Evolutionary conservation across 179 eudicot genomes (phyloP).

Genomic region (Spinacia oleracea): DNA sequence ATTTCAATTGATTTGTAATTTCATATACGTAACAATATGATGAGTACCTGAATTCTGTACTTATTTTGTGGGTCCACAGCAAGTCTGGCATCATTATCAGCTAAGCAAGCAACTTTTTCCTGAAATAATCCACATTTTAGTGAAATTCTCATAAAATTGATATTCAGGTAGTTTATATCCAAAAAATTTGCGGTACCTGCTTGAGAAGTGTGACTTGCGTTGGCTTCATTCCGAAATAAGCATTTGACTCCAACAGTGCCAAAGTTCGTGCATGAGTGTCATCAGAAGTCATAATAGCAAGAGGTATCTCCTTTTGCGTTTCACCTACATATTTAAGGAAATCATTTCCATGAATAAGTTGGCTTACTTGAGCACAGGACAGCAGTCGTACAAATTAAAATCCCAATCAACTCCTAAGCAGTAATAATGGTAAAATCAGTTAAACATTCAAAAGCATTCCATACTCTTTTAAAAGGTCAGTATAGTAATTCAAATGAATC

Average conservation of each 20-base stretch:
- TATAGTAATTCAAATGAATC: not conserved
- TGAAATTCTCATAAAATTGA: not conserved
- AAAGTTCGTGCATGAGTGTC: conserved; percentile 83
- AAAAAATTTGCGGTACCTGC: conserved; percentile 54
- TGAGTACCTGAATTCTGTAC: conserved; percentile 77
- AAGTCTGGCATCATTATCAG: conserved; percentile 95
- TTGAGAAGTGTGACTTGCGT: conserved; percentile 80
- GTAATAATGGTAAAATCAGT: not conserved
- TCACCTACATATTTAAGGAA: conserved; percentile 50
- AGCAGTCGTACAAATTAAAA: not conserved
- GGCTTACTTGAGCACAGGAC: not conserved
- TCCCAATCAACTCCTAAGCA: not conserved
- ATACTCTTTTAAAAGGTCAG: not conserved
- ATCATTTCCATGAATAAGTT: not conserved
- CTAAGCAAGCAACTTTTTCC: conserved; percentile 99
- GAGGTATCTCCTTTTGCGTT: conserved; percentile 60
- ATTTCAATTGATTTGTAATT: not conserved
- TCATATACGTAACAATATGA: not conserved
- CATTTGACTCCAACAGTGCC: conserved; percentile 68
- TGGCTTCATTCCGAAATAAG: conserved; percentile 88
- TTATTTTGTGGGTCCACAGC: conserved; percentile 79
- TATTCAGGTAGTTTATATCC: not conserved
- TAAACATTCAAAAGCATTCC: not conserved
- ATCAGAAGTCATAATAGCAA: conserved; percentile 96
- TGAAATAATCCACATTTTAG: conserved; percentile 25